Evolutionary conservation across 352 stramenopile species (phyloP).

Genomic region (Pythium scleroteichum): DNA sequence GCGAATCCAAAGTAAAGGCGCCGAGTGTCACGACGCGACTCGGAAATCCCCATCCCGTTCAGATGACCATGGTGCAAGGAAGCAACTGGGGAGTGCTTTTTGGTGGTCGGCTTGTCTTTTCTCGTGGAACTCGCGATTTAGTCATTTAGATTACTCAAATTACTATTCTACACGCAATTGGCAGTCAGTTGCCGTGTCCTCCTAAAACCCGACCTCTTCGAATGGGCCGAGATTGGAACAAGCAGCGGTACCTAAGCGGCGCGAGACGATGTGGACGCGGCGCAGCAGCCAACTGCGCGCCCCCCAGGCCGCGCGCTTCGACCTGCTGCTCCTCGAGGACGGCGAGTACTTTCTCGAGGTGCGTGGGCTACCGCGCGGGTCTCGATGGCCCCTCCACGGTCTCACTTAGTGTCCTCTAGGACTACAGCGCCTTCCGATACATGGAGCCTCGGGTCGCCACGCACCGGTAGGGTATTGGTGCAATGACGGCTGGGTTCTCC

Average conservation of each 20-base stretch:
- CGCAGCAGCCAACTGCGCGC: slow-evolving; percentile 23
- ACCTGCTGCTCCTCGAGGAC: slow-evolving; percentile 89
- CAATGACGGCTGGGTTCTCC: neutral
- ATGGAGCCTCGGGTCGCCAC: slow-evolving; percentile 39
- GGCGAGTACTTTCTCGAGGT: slow-evolving; percentile 92
- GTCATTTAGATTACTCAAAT: too few relatives aligned
- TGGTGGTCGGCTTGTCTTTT: too few relatives aligned
- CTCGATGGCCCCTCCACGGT: too few relatives aligned
- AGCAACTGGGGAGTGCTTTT: too few relatives aligned
- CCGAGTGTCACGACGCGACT: too few relatives aligned
- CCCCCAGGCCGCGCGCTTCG: slow-evolving; percentile 63
- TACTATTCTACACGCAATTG: too few relatives aligned
- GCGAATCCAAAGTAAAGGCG: too few relatives aligned
- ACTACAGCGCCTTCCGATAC: slow-evolving; percentile 66
- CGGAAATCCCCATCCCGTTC: too few relatives aligned
- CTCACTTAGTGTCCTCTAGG: slow-evolving; percentile 32
- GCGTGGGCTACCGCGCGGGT: slow-evolving; percentile 12
- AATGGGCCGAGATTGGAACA: neutral
- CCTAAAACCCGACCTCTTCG: neutral
- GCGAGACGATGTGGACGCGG: slow-evolving; percentile 20
- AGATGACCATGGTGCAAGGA: too few relatives aligned
- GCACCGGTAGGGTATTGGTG: slow-evolving; percentile 21
- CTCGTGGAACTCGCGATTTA: too few relatives aligned
- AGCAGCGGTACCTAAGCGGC: neutral
- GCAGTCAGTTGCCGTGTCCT: neutral